A percentile compares a stretch with the other conserved stretches of the same genome.
Evolutionary conservation across 2,329 filamentous ascomycete species (phyloP).

Genomic region (Pleomassaria siparia): DNA sequence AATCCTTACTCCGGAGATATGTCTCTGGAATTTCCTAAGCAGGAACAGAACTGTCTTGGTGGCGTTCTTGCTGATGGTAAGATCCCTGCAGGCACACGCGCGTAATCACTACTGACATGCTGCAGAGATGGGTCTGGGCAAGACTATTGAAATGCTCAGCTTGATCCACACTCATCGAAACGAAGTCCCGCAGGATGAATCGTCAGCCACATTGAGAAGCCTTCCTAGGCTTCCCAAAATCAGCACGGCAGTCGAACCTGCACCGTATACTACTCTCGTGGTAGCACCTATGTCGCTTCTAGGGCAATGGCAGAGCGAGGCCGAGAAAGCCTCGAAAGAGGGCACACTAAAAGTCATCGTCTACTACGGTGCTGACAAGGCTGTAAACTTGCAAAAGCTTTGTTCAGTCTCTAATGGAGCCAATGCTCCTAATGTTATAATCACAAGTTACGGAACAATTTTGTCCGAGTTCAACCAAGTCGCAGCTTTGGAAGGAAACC

Average conservation of each 20-base stretch:
- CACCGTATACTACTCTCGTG: constrained; percentile 88
- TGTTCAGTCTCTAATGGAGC: constrained; percentile 74
- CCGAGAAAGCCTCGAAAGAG: constrained; percentile 81
- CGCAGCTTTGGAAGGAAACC: constrained; percentile 65
- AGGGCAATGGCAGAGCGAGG: constrained; percentile 96
- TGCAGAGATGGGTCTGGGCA: constrained; percentile 91
- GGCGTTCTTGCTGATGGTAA: constrained; percentile 81
- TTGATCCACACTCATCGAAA: constrained; percentile 82
- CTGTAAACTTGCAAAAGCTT: constrained; percentile 72
- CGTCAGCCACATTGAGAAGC: constrained; percentile 54
- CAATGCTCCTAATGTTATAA: constrained; percentile 83
- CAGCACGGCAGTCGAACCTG: constrained; percentile 61
- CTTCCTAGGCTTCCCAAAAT: constrained; percentile 64
- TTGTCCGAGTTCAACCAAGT: constrained; percentile 86
- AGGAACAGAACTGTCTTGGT: constrained; percentile 92
- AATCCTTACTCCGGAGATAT: constrained; percentile 97
- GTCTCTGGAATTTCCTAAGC: constrained; percentile 85
- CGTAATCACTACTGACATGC: constrained; percentile 14
- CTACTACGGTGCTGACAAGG: constrained; percentile 90
- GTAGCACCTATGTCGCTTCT: constrained; percentile 96
- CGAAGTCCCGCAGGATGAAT: constrained; percentile 45
- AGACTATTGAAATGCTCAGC: constrained; percentile 98
- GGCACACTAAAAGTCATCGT: constrained; percentile 82
- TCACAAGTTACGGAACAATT: constrained; percentile 92
- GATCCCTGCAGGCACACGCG: constrained; percentile 1